Percentiles rank a stretch among this genome's conserved stretches.
Conservation (phyloP, 345 rosid genomes). For the Moricandia arvensis region DNA sequence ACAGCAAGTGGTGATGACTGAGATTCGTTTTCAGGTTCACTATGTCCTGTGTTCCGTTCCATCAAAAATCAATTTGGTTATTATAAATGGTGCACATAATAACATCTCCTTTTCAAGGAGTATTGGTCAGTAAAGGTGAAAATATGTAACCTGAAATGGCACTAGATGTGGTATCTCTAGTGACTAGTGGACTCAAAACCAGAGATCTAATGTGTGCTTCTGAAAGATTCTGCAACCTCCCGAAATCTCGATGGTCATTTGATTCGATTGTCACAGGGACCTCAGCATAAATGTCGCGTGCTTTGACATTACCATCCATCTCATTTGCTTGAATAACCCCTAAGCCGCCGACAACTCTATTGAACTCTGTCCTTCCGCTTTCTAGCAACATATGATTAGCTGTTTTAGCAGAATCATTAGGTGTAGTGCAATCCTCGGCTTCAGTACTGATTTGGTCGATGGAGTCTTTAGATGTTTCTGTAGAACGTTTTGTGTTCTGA, state of each 20-base stretch:
- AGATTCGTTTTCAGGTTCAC: neutral
- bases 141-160: neutral
- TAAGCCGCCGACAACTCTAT: conserved; percentile 36
- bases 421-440: neutral
- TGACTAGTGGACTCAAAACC: conserved; percentile 34
- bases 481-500: neutral
- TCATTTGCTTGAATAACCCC: conserved; percentile 45
- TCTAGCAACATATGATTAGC: conserved; percentile 24
- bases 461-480: conserved; percentile 11
- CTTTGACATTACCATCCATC: conserved; percentile 26
- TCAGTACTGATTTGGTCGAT: conserved; percentile 2
- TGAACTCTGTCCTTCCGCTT: conserved; percentile 31
- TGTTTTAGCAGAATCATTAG: neutral
- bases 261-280: conserved; percentile 37
- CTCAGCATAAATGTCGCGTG: conserved; percentile 33
- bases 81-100: no score
- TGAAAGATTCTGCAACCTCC: conserved; percentile 40
- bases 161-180: neutral
- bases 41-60: no score
- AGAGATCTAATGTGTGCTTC: conserved; percentile 34
- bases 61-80: no score
- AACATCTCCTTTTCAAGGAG: neutral
- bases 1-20: conserved; percentile 14
- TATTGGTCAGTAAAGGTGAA: neutral
- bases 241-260: conserved; percentile 34